These are phyloP conservation scores for Podospora fimiseda DNA, from an alignment of 495 filamentous ascomycete species.

Conservation along the genomic window DNA sequence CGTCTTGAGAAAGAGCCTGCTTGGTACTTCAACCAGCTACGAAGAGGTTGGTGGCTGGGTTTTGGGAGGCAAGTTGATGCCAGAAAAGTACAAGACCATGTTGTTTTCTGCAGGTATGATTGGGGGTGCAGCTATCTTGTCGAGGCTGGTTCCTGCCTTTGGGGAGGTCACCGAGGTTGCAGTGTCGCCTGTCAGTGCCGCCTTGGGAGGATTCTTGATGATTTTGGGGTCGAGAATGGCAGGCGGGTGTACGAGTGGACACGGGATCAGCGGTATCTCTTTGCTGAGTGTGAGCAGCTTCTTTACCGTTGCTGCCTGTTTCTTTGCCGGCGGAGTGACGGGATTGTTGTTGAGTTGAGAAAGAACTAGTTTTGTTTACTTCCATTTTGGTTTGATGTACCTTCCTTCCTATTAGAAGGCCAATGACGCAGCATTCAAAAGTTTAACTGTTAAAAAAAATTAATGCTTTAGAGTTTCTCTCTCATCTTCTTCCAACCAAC, in stretches of 20 bases:
- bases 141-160: conserved; percentile 22
- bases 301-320: conserved; percentile 44
- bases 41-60: conserved; percentile 47
- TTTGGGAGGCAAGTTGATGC: conserved; percentile 27
- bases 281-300: conserved; percentile 46
- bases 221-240: conserved; percentile 48
- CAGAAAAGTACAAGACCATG: conserved; percentile 28
- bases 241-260: conserved; percentile 54
- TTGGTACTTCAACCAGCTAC: conserved; percentile 48
- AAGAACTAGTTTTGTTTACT: too few relatives aligned
- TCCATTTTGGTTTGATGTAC: too few relatives aligned
- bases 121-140: conserved; percentile 33
- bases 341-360: conserved; percentile 19
- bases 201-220: conserved; percentile 45
- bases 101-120: conserved; percentile 41
- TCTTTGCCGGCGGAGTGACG: conserved; percentile 37
- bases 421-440: too few relatives aligned
- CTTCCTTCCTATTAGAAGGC: too few relatives aligned
- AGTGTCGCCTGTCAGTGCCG: conserved; percentile 27
- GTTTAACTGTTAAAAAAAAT: too few relatives aligned
- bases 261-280: conserved; percentile 52
- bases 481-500: too few relatives aligned
- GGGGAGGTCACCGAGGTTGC: conserved; percentile 14
- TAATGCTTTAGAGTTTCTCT: too few relatives aligned
- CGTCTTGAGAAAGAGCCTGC: conserved; percentile 32